Conservation (phyloP, 768 basidiomycete species). For the Collybia sp. region DNA sequence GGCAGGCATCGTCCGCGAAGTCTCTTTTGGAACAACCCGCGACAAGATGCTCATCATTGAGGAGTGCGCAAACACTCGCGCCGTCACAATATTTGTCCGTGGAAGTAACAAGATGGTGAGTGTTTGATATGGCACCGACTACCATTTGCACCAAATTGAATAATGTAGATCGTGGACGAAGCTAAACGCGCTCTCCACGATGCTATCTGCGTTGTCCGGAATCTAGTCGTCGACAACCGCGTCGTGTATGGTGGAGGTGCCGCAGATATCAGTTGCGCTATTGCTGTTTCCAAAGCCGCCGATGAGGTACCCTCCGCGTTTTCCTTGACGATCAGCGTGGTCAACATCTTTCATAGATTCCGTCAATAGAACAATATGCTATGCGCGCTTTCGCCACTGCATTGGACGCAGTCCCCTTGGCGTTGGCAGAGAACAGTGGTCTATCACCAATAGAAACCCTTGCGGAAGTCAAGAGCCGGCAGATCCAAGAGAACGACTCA, state of each 20-base stretch:
- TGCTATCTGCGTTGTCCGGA: slow-evolving; percentile 95
- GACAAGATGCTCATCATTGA: slow-evolving; percentile 99
- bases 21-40: slow-evolving; percentile 95
- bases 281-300: slow-evolving; percentile 91
- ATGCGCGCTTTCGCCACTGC: slow-evolving; percentile 99
- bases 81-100: slow-evolving; percentile 95
- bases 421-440: slow-evolving; percentile 97
- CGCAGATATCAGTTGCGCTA: slow-evolving; percentile 92
- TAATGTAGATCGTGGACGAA: slow-evolving; percentile 89
- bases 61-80: slow-evolving; percentile 94
- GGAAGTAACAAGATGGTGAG: slow-evolving; percentile 98
- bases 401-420: slow-evolving; percentile 91
- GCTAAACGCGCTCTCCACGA: slow-evolving; percentile 98
- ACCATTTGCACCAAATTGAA: not conserved
- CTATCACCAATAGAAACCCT: slow-evolving; percentile 94
- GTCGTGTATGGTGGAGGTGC: slow-evolving; percentile 99
- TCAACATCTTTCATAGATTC: slow-evolving; percentile 55
- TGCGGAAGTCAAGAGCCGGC: slow-evolving; percentile 91
- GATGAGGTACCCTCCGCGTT: slow-evolving; percentile 63
- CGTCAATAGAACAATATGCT: slow-evolving; percentile 98
- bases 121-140: not conserved
- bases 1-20: slow-evolving; percentile 90
- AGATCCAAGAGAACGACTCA: slow-evolving; percentile 82
- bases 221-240: slow-evolving; percentile 90
- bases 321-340: not conserved